Conservation (phyloP, 805 yeast species). For the Priceomyces carsonii region DNA sequence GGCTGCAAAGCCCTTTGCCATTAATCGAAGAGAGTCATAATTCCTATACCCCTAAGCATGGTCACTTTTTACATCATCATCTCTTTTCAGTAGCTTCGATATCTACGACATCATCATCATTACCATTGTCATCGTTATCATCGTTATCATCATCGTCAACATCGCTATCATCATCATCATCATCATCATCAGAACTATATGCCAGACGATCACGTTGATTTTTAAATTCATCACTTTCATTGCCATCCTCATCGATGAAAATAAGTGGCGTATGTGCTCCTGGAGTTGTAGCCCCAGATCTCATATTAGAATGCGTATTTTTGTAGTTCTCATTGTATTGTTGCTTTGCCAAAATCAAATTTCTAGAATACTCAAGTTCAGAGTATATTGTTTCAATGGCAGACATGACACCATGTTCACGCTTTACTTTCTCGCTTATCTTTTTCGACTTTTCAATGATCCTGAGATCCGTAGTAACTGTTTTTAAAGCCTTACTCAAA, state of each 20-base stretch:
- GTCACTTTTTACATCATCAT: too few relatives aligned
- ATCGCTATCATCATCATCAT: conserved; percentile 2
- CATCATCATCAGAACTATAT: conserved; percentile 2
- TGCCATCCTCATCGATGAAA: conserved; percentile 7
- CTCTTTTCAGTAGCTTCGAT: not conserved
- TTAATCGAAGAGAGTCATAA: too few relatives aligned
- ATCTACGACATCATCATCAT: not conserved
- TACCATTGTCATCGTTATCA: not conserved
- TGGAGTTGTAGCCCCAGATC: conserved; percentile 30
- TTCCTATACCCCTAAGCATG: too few relatives aligned
- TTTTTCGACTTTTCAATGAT: conserved; percentile 66
- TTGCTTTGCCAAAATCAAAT: conserved; percentile 50
- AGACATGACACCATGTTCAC: conserved; percentile 77
- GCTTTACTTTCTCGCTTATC: conserved; percentile 61
- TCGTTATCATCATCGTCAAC: conserved; percentile 5
- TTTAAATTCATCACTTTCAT: conserved; percentile 9
- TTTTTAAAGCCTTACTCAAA: conserved; percentile 66
- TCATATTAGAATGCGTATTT: conserved; percentile 16
- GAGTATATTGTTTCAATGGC: conserved; percentile 81
- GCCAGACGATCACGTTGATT: not conserved
- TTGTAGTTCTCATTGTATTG: conserved; percentile 28
- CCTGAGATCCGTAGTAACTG: conserved; percentile 64
- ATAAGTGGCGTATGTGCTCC: conserved; percentile 9
- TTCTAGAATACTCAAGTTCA: conserved; percentile 74
- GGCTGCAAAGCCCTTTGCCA: too few relatives aligned